Conservation (phyloP, 2,329 filamentous ascomycete species). For the Didymella pomorum region DNA sequence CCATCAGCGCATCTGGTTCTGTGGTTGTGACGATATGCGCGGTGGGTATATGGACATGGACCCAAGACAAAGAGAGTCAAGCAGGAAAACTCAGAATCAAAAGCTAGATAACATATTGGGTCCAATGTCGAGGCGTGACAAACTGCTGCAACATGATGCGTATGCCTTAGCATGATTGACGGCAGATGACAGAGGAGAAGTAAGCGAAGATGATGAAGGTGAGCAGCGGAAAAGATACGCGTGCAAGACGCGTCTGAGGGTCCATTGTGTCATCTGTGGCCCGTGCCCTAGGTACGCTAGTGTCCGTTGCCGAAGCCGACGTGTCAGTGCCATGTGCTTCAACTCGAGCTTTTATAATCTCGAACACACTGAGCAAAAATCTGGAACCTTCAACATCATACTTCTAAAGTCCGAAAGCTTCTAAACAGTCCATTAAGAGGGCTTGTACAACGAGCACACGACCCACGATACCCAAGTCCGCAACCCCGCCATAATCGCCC, state of each 20-base stretch:
- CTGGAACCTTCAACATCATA: not conserved
- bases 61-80: too few relatives aligned
- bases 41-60: too few relatives aligned
- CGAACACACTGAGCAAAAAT: not conserved
- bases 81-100: too few relatives aligned
- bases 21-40: too few relatives aligned
- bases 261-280: constrained; percentile 1
- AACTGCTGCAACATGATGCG: too few relatives aligned
- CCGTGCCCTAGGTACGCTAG: constrained; percentile 7
- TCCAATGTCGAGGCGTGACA: too few relatives aligned
- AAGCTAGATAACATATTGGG: too few relatives aligned
- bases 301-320: constrained; percentile 21
- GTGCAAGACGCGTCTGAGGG: not conserved
- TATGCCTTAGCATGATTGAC: too few relatives aligned
- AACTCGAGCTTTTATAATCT: not conserved
- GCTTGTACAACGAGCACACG: not conserved
- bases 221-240: too few relatives aligned
- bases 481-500: not conserved
- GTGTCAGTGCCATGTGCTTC: constrained; percentile 4
- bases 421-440: not conserved
- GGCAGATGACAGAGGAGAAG: too few relatives aligned
- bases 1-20: too few relatives aligned
- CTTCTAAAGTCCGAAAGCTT: not conserved
- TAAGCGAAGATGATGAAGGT: too few relatives aligned
- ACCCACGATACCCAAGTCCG: not conserved